A percentile compares a stretch with the other conserved stretches of the same genome.
phyloP scores from a whole-genome alignment of 1,284 basidiomycete species.

The Apiotrichum montevideense region DNA sequence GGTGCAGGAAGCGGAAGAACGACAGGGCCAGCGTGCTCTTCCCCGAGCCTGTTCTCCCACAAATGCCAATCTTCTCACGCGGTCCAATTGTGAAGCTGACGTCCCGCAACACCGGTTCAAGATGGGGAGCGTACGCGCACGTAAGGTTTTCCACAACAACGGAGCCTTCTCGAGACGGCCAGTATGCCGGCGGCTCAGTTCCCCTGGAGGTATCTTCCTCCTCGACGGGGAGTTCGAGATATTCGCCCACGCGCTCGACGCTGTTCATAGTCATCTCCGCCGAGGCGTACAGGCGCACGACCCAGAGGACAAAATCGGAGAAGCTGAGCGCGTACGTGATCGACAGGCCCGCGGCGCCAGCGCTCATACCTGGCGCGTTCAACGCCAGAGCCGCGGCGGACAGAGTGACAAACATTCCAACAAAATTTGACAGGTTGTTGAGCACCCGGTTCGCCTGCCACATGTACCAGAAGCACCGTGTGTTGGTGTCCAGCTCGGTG shows the following conservation, averaged over 20 bases:
- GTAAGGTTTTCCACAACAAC: slow-evolving; percentile 49
- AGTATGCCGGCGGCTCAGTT: slow-evolving; percentile 50
- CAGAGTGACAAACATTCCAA: slow-evolving; percentile 49
- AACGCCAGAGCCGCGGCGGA: slow-evolving; percentile 48
- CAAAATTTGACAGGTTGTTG: slow-evolving; percentile 48
- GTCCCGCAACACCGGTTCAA: slow-evolving; percentile 50
- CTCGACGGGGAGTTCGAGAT: slow-evolving; percentile 48
- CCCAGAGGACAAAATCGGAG: slow-evolving; percentile 49
- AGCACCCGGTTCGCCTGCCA: slow-evolving; percentile 50
- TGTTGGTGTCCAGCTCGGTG: slow-evolving; percentile 49
- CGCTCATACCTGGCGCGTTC: slow-evolving; percentile 37
- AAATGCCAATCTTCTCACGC: slow-evolving; percentile 52
- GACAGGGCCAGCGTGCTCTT: slow-evolving; percentile 47
- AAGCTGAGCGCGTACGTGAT: slow-evolving; percentile 46
- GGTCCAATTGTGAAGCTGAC: slow-evolving; percentile 50
- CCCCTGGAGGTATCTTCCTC: slow-evolving; percentile 46
- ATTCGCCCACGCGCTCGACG: slow-evolving; percentile 51
- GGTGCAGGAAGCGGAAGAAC: slow-evolving; percentile 51
- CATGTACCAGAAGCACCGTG: slow-evolving; percentile 44
- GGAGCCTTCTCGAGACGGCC: slow-evolving; percentile 48
- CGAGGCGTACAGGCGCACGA: slow-evolving; percentile 48
- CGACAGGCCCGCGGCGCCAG: slow-evolving; percentile 42
- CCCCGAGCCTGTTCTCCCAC: slow-evolving; percentile 51
- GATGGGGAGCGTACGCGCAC: slow-evolving; percentile 49
- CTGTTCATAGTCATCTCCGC: slow-evolving; percentile 48